Conservation (phyloP, 176 grass and related monocot species). For the Tillandsia leiboldiana region DNA sequence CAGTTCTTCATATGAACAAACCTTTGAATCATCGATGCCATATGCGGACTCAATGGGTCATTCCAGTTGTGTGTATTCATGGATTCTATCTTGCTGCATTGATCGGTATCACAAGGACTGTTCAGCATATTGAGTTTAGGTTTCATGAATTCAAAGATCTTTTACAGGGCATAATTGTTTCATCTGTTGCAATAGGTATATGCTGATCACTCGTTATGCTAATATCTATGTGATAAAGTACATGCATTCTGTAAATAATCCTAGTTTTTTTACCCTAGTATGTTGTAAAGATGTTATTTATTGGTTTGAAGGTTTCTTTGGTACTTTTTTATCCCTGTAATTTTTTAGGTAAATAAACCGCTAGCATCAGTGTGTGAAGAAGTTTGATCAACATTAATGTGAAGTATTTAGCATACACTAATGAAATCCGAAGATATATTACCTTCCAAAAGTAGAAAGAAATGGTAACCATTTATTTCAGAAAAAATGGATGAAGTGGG, state of each 20-base stretch:
- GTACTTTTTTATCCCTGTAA: too few species aligned
- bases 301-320: too few species aligned
- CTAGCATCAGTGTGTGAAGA: too few species aligned
- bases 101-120: constrained; percentile 1
- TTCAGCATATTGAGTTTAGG: constrained; percentile 10
- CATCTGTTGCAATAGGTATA: constrained; percentile 8
- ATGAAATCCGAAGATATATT: too few species aligned
- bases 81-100: constrained; percentile 2
- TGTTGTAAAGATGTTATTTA: too few species aligned
- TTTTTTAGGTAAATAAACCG: too few species aligned
- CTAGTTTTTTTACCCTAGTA: not conserved
- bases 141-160: constrained; percentile 13
- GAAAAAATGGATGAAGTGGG: too few species aligned
- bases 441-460: too few species aligned
- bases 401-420: too few species aligned
- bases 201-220: not conserved
- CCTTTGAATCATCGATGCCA: constrained; percentile 7
- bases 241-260: not conserved
- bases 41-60: constrained; percentile 12
- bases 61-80: constrained; percentile 9
- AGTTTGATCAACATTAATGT: too few species aligned
- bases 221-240: not conserved
- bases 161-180: constrained; percentile 5
- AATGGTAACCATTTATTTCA: too few species aligned
- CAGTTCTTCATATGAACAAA: constrained; percentile 11